Evolutionary conservation across 1,139 yeast species (phyloP).

Genomic region (Nakaseomyces delphensis): DNA sequence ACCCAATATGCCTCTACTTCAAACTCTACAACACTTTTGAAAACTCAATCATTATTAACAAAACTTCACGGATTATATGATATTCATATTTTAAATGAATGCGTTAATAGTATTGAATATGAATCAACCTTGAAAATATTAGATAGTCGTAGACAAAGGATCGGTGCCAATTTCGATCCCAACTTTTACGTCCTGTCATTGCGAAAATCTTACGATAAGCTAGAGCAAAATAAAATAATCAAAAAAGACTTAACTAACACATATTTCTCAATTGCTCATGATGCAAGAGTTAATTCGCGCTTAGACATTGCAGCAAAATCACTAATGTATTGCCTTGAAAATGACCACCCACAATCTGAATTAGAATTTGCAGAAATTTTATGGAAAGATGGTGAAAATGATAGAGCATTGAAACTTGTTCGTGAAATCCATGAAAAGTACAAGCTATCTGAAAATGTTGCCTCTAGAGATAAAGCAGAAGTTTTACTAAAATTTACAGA

Average conservation of each 20-base stretch:
- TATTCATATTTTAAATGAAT: constrained; percentile 32
- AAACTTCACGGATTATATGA: constrained; percentile 70
- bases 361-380: constrained; percentile 75
- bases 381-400: constrained; percentile 87
- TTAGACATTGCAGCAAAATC: constrained; percentile 67
- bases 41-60: constrained; percentile 48
- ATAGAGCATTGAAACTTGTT: constrained; percentile 71
- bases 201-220: constrained; percentile 47
- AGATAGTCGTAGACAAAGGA: constrained; percentile 38
- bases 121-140: constrained; percentile 23
- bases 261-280: constrained; percentile 52
- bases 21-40: constrained; percentile 52
- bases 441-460: constrained; percentile 16
- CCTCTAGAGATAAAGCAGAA: constrained; percentile 36
- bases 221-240: constrained; percentile 35
- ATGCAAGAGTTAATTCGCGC: constrained; percentile 62
- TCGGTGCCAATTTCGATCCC: constrained; percentile 54
- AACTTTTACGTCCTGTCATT: constrained; percentile 54
- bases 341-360: constrained; percentile 44
- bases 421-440: constrained; percentile 36
- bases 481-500: constrained; percentile 70
- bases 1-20: constrained; percentile 48
- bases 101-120: constrained; percentile 19
- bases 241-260: constrained; percentile 40
- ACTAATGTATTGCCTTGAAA: constrained; percentile 53